phyloP scores from a whole-genome alignment of 2,329 filamentous ascomycete genomes.

The Diaporthe longicolla region DNA sequence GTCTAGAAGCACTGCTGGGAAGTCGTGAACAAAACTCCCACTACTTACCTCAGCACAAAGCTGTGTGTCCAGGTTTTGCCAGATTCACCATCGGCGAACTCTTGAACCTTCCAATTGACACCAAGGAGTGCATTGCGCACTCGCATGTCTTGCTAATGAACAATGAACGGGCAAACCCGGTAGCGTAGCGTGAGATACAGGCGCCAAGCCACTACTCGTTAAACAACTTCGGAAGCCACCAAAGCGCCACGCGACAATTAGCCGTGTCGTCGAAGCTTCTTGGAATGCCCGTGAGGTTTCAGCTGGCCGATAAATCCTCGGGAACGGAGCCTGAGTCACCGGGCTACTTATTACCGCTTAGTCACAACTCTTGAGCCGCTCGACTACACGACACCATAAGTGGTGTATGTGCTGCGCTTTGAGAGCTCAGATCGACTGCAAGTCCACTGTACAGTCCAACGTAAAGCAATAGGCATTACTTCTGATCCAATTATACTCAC shows the following conservation, averaged over 20 bases:
- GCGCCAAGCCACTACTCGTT: conserved; percentile 1
- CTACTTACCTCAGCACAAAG: too few species aligned
- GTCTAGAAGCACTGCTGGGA: too few species aligned
- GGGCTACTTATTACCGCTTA: not conserved
- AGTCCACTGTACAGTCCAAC: too few species aligned
- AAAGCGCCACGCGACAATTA: conserved; percentile 11
- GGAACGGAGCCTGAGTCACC: not conserved
- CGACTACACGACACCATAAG: not conserved
- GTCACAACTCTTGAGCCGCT: not conserved
- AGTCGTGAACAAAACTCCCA: too few species aligned
- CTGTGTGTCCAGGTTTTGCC: too few species aligned
- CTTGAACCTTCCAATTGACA: not conserved
- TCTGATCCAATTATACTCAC: too few species aligned
- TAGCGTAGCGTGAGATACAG: not conserved
- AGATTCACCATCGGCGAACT: not conserved
- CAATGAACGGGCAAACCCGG: not conserved
- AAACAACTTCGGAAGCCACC: not conserved
- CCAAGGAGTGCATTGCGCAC: not conserved
- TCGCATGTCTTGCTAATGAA: not conserved
- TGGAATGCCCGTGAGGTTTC: conserved; percentile 12
- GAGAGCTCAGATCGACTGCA: not conserved
- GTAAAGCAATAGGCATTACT: not conserved
- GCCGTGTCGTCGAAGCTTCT: not conserved
- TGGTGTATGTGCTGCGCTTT: not conserved
- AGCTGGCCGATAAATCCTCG: conserved; percentile 29